Percentiles rank a stretch among this genome's conserved stretches.
phyloP scores from a whole-genome alignment of 345 rosid species.

The Dimocarpus longan region DNA sequence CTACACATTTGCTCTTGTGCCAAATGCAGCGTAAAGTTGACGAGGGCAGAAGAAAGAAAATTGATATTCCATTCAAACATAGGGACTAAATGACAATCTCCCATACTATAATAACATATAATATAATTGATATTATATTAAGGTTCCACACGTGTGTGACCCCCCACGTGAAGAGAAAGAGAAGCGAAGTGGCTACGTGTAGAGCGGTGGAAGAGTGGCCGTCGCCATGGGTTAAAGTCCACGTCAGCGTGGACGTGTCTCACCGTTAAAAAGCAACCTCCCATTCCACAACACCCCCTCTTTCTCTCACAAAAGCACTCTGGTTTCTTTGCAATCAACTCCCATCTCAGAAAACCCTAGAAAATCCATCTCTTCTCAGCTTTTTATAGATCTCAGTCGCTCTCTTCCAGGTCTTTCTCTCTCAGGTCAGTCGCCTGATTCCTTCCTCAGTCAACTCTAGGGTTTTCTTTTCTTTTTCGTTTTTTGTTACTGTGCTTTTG shows the following conservation, averaged over 20 bases:
- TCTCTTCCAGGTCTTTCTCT: constrained; percentile 2
- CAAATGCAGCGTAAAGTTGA: too few relatives aligned
- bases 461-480: constrained; percentile 23
- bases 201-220: constrained; percentile 9
- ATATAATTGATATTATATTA: too few relatives aligned
- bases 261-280: constrained; percentile 36
- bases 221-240: constrained; percentile 29
- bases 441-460: constrained; percentile 40
- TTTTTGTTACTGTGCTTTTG: neutral
- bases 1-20: too few relatives aligned
- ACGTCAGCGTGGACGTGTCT: constrained; percentile 29
- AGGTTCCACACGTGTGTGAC: too few relatives aligned
- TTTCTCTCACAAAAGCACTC: constrained; percentile 9
- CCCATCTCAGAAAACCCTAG: constrained; percentile 20
- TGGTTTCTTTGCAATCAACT: constrained; percentile 29
- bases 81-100: too few relatives aligned
- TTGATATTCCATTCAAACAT: too few relatives aligned
- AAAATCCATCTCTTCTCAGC: neutral
- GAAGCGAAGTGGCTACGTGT: constrained; percentile 30
- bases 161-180: constrained; percentile 4
- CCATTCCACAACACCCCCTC: constrained; percentile 9
- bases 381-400: constrained; percentile 36
- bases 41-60: too few relatives aligned
- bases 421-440: constrained; percentile 41
- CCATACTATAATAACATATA: too few relatives aligned